Evolutionary conservation across 2,329 filamentous ascomycete species (phyloP).

Genomic region (Nigrospora osmanthi): DNA sequence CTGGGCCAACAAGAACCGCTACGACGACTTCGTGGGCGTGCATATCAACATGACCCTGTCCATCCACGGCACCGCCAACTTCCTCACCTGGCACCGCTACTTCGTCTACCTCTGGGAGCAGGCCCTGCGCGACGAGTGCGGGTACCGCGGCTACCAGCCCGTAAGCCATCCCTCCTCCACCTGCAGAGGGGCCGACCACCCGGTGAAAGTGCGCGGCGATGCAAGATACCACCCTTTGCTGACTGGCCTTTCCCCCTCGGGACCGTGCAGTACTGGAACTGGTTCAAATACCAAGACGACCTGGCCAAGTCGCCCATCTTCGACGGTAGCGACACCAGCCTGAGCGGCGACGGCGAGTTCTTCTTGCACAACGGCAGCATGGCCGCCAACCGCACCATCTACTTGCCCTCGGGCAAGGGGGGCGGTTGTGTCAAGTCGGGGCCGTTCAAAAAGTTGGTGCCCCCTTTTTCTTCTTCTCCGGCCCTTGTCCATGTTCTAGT

Average conservation of each 20-base stretch:
- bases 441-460: constrained; percentile 23
- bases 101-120: background rate
- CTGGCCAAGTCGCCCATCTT: constrained; percentile 42
- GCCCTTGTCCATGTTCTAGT: no score
- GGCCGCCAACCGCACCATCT: constrained; percentile 9
- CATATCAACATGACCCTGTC: background rate
- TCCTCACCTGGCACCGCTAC: background rate
- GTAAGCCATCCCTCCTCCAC: background rate
- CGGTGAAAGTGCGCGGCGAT: no score
- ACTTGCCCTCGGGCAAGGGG: constrained; percentile 38
- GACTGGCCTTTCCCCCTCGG: no score
- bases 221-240: no score
- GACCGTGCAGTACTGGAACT: constrained; percentile 38
- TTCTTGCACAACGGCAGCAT: constrained; percentile 12
- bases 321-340: constrained; percentile 41
- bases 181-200: no score
- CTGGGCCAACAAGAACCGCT: background rate
- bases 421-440: constrained; percentile 42
- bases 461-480: no score
- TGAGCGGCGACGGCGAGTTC: constrained; percentile 38
- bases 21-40: background rate
- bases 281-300: constrained; percentile 37
- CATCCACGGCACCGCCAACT: background rate
- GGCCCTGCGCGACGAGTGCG: background rate
- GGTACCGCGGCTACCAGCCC: background rate